Conservation (phyloP, 345 rosid genomes). For the Acer saccharum region DNA sequence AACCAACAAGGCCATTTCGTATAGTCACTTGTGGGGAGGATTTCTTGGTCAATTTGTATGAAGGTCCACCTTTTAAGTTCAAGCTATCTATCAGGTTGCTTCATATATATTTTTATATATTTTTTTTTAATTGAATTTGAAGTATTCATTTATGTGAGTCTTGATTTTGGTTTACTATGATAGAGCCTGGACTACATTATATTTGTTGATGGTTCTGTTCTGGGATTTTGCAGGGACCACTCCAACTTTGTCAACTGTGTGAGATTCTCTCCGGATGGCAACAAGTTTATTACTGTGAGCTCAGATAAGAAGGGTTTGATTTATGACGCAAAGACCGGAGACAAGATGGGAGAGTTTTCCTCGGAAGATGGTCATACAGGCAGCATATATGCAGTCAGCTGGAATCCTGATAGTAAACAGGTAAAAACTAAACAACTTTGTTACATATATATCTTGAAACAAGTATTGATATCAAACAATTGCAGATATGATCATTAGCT, state of each 20-base stretch:
- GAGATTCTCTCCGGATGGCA: conserved; percentile 95
- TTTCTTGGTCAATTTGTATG: conserved; percentile 87
- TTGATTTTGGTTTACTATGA: background rate
- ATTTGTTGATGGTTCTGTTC: conserved; percentile 16
- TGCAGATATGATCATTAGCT: too few species aligned
- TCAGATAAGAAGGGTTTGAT: conserved; percentile 91
- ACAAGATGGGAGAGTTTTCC: conserved; percentile 72
- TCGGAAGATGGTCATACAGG: conserved; percentile 89
- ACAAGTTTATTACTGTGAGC: conserved; percentile 82
- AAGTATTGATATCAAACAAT: too few species aligned
- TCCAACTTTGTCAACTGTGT: conserved; percentile 93
- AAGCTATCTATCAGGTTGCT: conserved; percentile 78
- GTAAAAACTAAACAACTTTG: conserved; percentile 26
- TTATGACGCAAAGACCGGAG: conserved; percentile 82
- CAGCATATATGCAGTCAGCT: conserved; percentile 86
- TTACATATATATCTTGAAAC: too few species aligned
- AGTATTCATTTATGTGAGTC: background rate
- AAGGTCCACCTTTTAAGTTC: conserved; percentile 96
- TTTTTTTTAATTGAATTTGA: too few species aligned
- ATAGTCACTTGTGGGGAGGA: conserved; percentile 96
- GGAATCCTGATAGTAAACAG: conserved; percentile 95
- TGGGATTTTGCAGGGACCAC: conserved; percentile 64
- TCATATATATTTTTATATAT: background rate
- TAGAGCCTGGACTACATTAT: background rate
- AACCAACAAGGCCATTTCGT: conserved; percentile 92